These are phyloP conservation scores for Cystobasidium sp. DNA, from an alignment of 1,284 basidiomycete species.

Conservation along the genomic window DNA sequence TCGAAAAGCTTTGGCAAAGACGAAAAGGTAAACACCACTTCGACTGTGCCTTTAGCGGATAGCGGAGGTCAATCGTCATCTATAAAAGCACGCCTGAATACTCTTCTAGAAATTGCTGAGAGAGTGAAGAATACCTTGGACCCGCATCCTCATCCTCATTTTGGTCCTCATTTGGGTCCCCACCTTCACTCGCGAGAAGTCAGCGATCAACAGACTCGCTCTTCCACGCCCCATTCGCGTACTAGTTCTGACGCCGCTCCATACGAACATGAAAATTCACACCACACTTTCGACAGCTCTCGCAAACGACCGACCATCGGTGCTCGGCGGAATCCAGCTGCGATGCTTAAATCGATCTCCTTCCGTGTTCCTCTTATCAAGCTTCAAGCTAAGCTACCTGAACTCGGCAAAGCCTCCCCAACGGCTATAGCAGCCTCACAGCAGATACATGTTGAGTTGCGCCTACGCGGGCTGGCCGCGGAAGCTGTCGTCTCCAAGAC, in stretches of 20 bases:
- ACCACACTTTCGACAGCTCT: not conserved
- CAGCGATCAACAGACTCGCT: not conserved
- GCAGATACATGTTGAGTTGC: not conserved
- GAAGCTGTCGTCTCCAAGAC: not conserved
- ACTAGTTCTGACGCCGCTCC: constrained; percentile 2
- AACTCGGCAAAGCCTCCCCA: not conserved
- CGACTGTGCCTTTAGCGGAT: not conserved
- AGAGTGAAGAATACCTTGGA: constrained; percentile 4
- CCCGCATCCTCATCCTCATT: constrained; percentile 19
- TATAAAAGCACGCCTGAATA: constrained; percentile 22
- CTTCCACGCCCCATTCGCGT: not conserved
- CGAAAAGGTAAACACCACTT: constrained; percentile 1
- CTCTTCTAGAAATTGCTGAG: constrained; percentile 3
- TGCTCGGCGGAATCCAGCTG: constrained; percentile 13
- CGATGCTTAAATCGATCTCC: constrained; percentile 30
- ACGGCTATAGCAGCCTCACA: not conserved
- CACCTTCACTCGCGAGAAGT: constrained; percentile 24
- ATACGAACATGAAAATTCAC: not conserved
- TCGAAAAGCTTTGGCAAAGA: constrained; percentile 13
- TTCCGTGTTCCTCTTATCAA: constrained; percentile 27
- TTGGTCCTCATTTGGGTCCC: constrained; percentile 33
- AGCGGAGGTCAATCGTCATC: constrained; percentile 2
- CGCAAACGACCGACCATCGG: constrained; percentile 6
- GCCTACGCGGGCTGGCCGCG: constrained; percentile 11
- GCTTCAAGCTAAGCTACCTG: not conserved